Evolutionary conservation across 2,329 filamentous ascomycete species (phyloP).

Genomic region (Alternaria gansuensis): DNA sequence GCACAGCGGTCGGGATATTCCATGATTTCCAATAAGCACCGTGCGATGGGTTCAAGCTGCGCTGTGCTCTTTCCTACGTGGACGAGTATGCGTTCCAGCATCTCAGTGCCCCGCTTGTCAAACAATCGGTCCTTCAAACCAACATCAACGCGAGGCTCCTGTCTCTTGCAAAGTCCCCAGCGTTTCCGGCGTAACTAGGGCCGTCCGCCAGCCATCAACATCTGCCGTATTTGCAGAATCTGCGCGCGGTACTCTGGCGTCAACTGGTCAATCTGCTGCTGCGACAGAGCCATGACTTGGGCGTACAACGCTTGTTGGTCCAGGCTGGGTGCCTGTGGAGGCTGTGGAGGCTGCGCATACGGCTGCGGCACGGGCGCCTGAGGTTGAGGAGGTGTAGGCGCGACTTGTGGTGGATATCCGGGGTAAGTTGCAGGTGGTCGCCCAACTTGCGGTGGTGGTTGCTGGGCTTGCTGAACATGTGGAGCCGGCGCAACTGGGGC

Average conservation of each 20-base stretch:
- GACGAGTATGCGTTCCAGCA: constrained; percentile 6
- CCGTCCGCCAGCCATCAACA: constrained; percentile 57
- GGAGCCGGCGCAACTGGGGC: constrained; percentile 52
- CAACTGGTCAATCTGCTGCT: constrained; percentile 80
- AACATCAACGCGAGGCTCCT: background rate
- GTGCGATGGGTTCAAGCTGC: constrained; percentile 11
- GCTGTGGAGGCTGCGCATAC: constrained; percentile 57
- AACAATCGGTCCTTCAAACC: constrained; percentile 2
- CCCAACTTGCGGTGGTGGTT: constrained; percentile 44
- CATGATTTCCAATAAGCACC: background rate
- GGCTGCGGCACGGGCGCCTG: constrained; percentile 45
- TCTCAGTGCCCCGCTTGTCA: background rate
- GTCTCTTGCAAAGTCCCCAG: background rate
- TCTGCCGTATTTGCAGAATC: constrained; percentile 78
- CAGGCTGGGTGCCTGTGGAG: constrained; percentile 37
- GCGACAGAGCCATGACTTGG: constrained; percentile 81
- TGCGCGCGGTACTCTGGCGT: constrained; percentile 79
- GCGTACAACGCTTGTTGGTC: constrained; percentile 76
- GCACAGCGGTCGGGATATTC: background rate
- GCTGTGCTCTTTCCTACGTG: background rate
- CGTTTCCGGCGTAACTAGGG: constrained; percentile 9
- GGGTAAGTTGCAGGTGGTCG: constrained; percentile 46
- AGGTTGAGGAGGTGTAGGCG: constrained; percentile 63
- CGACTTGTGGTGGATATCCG: constrained; percentile 56
- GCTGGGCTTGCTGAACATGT: constrained; percentile 50